These are phyloP conservation scores for Penicillium bialowiezense DNA, from an alignment of 495 filamentous ascomycete species.

Conservation along the genomic window DNA sequence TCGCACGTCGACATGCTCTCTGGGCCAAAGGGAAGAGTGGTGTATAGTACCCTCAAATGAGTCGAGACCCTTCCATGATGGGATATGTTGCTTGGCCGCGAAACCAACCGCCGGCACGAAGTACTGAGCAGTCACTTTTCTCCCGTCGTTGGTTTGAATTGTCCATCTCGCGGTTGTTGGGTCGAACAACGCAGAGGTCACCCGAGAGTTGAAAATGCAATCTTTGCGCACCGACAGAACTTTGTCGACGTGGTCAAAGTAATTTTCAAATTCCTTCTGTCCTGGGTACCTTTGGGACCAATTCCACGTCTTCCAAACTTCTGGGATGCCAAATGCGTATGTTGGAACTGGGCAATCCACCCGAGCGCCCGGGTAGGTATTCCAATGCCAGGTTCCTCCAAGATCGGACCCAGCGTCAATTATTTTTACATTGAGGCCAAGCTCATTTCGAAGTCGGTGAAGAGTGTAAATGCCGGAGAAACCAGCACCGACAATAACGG, in stretches of 20 bases:
- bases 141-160: slow-evolving; percentile 47
- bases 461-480: background rate
- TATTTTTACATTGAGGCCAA: slow-evolving; percentile 28
- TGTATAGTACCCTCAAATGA: slow-evolving; percentile 52
- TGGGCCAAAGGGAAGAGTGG: slow-evolving; percentile 60
- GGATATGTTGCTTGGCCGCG: slow-evolving; percentile 34
- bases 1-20: slow-evolving; percentile 42
- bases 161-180: slow-evolving; percentile 40
- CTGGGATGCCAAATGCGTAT: slow-evolving; percentile 51
- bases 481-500: background rate
- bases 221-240: slow-evolving; percentile 49
- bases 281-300: slow-evolving; percentile 53
- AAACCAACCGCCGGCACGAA: slow-evolving; percentile 45
- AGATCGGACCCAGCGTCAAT: slow-evolving; percentile 42
- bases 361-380: slow-evolving; percentile 44
- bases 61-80: slow-evolving; percentile 50
- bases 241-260: slow-evolving; percentile 56
- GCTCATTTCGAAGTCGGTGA: background rate
- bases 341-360: slow-evolving; percentile 50
- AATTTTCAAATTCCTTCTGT: slow-evolving; percentile 48
- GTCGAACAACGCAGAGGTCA: slow-evolving; percentile 50
- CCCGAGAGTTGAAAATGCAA: slow-evolving; percentile 45
- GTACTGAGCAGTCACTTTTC: slow-evolving; percentile 41
- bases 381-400: slow-evolving; percentile 53
- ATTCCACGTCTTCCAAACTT: slow-evolving; percentile 53